These are phyloP conservation scores for Lineolata rhizophorae DNA, from an alignment of 495 filamentous ascomycete species.

Conservation along the genomic window DNA sequence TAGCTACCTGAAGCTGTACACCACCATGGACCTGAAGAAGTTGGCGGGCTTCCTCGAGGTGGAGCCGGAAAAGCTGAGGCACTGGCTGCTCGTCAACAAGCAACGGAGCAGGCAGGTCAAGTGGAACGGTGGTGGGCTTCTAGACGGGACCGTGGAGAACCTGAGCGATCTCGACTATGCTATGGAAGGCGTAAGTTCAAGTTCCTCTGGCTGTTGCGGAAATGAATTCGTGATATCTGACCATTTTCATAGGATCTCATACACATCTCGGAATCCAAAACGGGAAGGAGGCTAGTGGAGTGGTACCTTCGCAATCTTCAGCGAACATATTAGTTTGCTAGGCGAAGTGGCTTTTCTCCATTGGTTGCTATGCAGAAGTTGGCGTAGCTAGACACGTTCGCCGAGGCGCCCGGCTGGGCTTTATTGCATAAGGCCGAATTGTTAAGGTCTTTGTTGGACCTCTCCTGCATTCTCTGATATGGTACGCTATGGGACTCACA, in stretches of 20 bases:
- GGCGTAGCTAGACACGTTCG: no score
- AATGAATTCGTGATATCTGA: constrained; percentile 5
- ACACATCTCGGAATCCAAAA: constrained; percentile 96
- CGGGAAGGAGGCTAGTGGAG: constrained; percentile 86
- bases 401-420: no score
- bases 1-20: constrained; percentile 97
- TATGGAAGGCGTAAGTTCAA: constrained; percentile 54
- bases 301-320: constrained; percentile 97
- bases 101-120: constrained; percentile 90
- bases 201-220: constrained; percentile 10
- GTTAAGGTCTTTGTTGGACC: no score
- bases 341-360: no score
- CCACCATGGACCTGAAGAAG: constrained; percentile 97
- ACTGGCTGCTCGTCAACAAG: constrained; percentile 89
- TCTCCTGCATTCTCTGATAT: no score
- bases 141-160: constrained; percentile 82
- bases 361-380: no score
- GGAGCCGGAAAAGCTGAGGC: constrained; percentile 73
- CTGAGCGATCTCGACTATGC: constrained; percentile 92
- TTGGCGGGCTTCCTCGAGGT: constrained; percentile 92
- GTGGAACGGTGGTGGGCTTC: constrained; percentile 72
- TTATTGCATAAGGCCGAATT: no score
- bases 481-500: no score
- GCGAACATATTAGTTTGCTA: constrained; percentile 58
- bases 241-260: constrained; percentile 56